Evolutionary conservation across 768 basidiomycete species (phyloP).

Genomic region (Tubosaeta sp.): DNA sequence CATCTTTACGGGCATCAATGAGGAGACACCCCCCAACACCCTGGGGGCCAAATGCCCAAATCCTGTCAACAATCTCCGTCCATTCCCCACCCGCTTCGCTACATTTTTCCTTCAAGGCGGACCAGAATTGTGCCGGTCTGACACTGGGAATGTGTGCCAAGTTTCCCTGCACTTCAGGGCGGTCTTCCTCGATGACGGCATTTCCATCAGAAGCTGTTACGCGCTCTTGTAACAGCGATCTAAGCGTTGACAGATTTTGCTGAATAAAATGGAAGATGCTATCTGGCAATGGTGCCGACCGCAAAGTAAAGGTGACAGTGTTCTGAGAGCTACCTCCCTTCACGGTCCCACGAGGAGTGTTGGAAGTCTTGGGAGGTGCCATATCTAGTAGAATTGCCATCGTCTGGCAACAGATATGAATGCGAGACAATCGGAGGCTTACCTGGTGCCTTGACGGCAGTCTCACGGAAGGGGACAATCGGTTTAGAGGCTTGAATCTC

Average conservation of each 20-base stretch:
- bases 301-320: constrained; percentile 76
- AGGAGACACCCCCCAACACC: constrained; percentile 82
- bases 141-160: constrained; percentile 60
- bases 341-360: constrained; percentile 73
- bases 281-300: constrained; percentile 78
- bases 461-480: constrained; percentile 97
- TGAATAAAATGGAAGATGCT: constrained; percentile 71
- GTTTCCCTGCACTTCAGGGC: constrained; percentile 50
- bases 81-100: constrained; percentile 73
- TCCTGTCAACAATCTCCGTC: constrained; percentile 60
- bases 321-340: constrained; percentile 63
- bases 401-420: neutral
- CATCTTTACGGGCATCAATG: constrained; percentile 61
- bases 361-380: constrained; percentile 73
- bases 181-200: constrained; percentile 32
- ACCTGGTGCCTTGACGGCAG: constrained; percentile 80
- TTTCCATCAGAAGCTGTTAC: constrained; percentile 25
- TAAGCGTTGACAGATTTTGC: constrained; percentile 63
- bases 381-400: constrained; percentile 57
- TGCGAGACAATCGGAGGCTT: constrained; percentile 3
- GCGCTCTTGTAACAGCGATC: constrained; percentile 52
- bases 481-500: constrained; percentile 93
- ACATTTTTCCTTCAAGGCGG: constrained; percentile 57
- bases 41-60: constrained; percentile 94
- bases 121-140: constrained; percentile 78